Percentiles rank a stretch among this genome's conserved stretches.
Conservation (phyloP, 1,139 yeast genomes). For the Protomyces inouyei region DNA sequence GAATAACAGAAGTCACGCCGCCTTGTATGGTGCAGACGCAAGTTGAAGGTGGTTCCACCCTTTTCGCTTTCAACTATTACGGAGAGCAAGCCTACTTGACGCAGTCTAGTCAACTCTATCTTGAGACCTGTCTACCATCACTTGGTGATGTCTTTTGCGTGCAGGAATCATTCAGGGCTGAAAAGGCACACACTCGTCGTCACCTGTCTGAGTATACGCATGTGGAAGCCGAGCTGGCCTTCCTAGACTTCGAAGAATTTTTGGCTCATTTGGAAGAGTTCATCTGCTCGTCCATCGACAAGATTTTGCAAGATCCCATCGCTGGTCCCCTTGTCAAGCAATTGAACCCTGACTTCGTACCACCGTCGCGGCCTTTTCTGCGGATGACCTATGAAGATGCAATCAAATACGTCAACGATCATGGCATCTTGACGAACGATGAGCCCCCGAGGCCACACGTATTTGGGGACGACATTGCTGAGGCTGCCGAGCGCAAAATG, state of each 20-base stretch:
- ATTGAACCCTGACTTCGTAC: constrained; percentile 82
- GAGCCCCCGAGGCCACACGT: constrained; percentile 57
- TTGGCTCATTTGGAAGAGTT: constrained; percentile 78
- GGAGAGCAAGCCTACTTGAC: constrained; percentile 96
- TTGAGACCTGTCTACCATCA: constrained; percentile 94
- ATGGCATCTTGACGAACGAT: constrained; percentile 77
- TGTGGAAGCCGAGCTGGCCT: constrained; percentile 88
- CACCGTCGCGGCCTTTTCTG: constrained; percentile 81
- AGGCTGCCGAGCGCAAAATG: constrained; percentile 99
- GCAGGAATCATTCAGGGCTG: constrained; percentile 99
- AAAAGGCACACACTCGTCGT: constrained; percentile 97
- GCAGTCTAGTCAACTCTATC: constrained; percentile 92
- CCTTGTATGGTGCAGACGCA: constrained; percentile 99
- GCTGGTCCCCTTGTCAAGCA: constrained; percentile 85
- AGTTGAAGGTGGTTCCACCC: constrained; percentile 98
- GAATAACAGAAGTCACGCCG: constrained; percentile 86
- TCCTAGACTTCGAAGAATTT: constrained; percentile 79
- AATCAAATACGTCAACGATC: constrained; percentile 92
- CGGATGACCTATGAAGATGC: constrained; percentile 91
- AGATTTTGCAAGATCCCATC: constrained; percentile 79
- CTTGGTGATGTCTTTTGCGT: constrained; percentile 95
- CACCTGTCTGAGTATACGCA: constrained; percentile 97
- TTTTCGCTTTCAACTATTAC: constrained; percentile 87
- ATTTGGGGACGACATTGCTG: constrained; percentile 98
- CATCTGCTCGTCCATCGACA: constrained; percentile 62